Conservation (phyloP, 768 basidiomycete species). For the Termitomyces sp. region DNA sequence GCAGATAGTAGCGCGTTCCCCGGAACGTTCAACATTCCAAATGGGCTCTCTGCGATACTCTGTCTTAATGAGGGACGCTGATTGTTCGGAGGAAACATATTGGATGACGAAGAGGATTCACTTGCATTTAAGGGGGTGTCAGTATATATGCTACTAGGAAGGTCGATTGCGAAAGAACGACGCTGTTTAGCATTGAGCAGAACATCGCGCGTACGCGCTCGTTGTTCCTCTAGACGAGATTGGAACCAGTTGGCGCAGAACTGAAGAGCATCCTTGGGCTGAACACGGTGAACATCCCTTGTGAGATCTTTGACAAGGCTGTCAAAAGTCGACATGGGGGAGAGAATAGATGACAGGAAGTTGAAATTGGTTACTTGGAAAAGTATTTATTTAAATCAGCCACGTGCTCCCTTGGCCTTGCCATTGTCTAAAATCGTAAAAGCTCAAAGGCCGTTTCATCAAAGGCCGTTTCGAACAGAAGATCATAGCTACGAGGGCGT, state of each 20-base stretch:
- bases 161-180: constrained; percentile 41
- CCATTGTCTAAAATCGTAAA: constrained; percentile 4
- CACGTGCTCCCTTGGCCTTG: constrained; percentile 10
- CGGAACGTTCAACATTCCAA: constrained; percentile 75
- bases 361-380: constrained; percentile 7
- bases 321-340: constrained; percentile 70
- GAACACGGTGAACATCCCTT: constrained; percentile 78
- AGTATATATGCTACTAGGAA: constrained; percentile 55
- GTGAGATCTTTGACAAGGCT: constrained; percentile 79
- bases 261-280: constrained; percentile 89
- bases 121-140: constrained; percentile 38
- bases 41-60: constrained; percentile 60
- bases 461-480: constrained; percentile 11
- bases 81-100: constrained; percentile 44
- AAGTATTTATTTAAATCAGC: neutral
- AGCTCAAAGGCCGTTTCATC: constrained; percentile 10
- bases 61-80: constrained; percentile 51
- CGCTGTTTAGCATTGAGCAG: constrained; percentile 50
- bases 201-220: constrained; percentile 64
- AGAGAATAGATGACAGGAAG: constrained; percentile 11
- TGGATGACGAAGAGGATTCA: constrained; percentile 39
- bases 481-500: constrained; percentile 1
- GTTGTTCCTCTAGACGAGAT: constrained; percentile 78
- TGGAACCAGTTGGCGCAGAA: constrained; percentile 96
- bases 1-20: constrained; percentile 71